Evolutionary conservation across 306 rosid species (phyloP).

Genomic region (Glycine tomentella): DNA sequence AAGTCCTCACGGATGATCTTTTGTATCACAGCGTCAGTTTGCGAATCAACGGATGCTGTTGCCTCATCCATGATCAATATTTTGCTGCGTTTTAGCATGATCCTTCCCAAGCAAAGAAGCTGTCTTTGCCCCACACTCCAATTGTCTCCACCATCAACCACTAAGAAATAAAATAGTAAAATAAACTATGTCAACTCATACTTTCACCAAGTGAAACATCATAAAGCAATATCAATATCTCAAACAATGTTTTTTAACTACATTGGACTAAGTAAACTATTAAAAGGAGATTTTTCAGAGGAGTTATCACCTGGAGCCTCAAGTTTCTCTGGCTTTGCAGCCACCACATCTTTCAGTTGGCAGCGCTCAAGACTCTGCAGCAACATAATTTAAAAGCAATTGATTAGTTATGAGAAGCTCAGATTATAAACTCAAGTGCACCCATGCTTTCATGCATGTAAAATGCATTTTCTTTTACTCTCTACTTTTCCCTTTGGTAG

Average conservation of each 20-base stretch:
- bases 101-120: constrained; percentile 82
- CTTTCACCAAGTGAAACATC: constrained; percentile 1
- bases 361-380: constrained; percentile 82
- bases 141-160: constrained; percentile 83
- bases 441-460: not conserved
- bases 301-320: constrained; percentile 69
- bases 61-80: constrained; percentile 91
- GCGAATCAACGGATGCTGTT: constrained; percentile 93
- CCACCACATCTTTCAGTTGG: constrained; percentile 83
- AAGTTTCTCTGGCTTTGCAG: constrained; percentile 79
- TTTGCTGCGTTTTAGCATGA: constrained; percentile 77
- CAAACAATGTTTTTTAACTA: constrained; percentile 7
- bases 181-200: constrained; percentile 3
- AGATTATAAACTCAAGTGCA: not conserved
- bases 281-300: constrained; percentile 28
- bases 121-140: constrained; percentile 98
- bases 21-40: constrained; percentile 81
- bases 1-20: constrained; percentile 86
- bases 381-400: constrained; percentile 19
- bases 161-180: constrained; percentile 43
- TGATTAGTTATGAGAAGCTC: constrained; percentile 26
- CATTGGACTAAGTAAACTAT: constrained; percentile 20
- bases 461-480: not conserved
- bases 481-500: not conserved
- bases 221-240: constrained; percentile 10